Percentiles rank a stretch among this genome's conserved stretches.
Evolutionary conservation across 768 basidiomycete genomes (phyloP).

Genomic region (Hortiboletus flavorubellus): DNA sequence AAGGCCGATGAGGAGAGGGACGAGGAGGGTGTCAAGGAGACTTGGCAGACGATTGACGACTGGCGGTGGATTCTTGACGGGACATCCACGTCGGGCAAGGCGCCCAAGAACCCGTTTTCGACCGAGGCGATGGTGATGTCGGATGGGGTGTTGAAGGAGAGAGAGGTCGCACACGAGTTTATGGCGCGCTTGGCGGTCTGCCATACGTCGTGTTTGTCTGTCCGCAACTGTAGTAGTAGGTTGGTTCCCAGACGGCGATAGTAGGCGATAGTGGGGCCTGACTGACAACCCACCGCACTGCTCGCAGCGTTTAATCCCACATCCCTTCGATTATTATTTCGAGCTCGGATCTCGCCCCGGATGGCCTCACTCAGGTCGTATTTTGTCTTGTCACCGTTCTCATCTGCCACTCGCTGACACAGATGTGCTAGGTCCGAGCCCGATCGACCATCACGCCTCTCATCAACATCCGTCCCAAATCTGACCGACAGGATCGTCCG

Average conservation of each 20-base stretch:
- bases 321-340: too few relatives aligned
- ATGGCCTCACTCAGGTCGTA: background rate
- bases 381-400: background rate
- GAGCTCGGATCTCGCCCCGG: background rate
- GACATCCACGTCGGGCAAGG: conserved; percentile 6
- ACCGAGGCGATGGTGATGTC: conserved; percentile 23
- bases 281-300: too few relatives aligned
- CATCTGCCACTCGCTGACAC: too few relatives aligned
- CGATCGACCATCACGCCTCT: background rate
- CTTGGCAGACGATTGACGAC: too few relatives aligned
- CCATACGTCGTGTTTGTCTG: conserved; percentile 52
- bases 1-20: too few relatives aligned
- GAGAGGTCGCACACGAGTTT: conserved; percentile 64
- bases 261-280: too few relatives aligned
- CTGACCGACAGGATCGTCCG: background rate
- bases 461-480: background rate
- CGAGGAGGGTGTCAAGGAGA: too few relatives aligned
- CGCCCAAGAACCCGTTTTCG: conserved; percentile 52
- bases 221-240: too few relatives aligned
- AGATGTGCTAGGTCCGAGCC: background rate
- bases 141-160: conserved; percentile 28
- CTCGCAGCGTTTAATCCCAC: too few relatives aligned
- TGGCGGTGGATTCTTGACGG: too few relatives aligned
- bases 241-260: too few relatives aligned
- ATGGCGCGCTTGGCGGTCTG: conserved; percentile 88